Base-by-base conservation (phyloP, 1,284 basidiomycete species). In the Ganoderma boninense region DNA sequence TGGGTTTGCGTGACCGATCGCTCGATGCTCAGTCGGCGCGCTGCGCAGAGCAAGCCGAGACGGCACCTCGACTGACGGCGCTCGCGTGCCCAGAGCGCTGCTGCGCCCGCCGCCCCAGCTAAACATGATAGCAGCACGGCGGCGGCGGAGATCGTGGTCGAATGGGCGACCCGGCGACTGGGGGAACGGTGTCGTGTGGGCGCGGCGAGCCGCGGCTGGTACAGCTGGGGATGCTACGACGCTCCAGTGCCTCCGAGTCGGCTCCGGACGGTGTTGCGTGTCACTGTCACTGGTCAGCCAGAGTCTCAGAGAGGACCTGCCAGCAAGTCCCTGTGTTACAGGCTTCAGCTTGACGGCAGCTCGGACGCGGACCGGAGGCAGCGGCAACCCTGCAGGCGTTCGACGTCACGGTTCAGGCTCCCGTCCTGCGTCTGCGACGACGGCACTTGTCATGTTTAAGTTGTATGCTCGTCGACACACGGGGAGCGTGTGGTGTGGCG, bases 61-160 rank as follows among this genome's bases (percentile, higher is more conserved):
- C 16, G 35, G 4, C 35, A 38, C 38, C 64, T 54, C 52, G 54
- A 42, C 52, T 65, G 35, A 65, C 38, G 64, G 60, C 40, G 60
- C 60, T 62, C 60, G 35, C 57, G 46, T 49, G 29, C 29, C 29
- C 29, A 32, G 29, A 32, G 29, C 29, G 29, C 3, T 43, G 44
- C 62, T 52, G 62, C 46, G 46, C 46, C 46, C 62, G 46, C 62
- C 62, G 43, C 44, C 49, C 38, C 32, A 52, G 43, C 62, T 64
- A 54, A 49, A 54, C 40, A n/a, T 64, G 62, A 64, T 64, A 49
- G 62, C 35, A 52, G 32, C 32, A 46, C 62, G 46, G 32, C n/a
- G 46, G 54, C 32, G 29, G 62, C 46, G 13, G 43, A n/a, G 6
- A 6, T 10, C 7, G 7, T 10, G 38, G 38, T 38, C 38, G 38